Percentiles rank a stretch among this genome's conserved stretches.
These are phyloP conservation scores for Heterobasidion occidentale DNA, from an alignment of 1,284 basidiomycete genomes.

Conservation along the genomic window DNA sequence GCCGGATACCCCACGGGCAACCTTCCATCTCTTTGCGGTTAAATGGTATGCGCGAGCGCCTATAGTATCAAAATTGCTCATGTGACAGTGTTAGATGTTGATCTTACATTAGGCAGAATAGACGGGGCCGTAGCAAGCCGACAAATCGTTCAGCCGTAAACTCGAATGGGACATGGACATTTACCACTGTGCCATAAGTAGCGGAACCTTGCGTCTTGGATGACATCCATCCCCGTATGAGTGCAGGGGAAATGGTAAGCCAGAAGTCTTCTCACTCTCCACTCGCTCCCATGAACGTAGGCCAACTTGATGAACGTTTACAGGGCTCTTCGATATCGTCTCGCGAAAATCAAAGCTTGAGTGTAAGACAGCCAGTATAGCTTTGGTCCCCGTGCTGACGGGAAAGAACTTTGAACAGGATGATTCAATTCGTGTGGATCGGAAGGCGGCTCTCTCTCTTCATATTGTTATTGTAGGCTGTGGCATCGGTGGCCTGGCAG, in stretches of 20 bases:
- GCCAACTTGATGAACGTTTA: background rate
- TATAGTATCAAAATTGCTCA: background rate
- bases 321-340: background rate
- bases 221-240: background rate
- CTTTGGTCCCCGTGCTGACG: background rate
- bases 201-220: background rate
- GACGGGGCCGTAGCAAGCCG: background rate
- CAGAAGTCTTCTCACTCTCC: background rate
- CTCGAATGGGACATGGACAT: background rate
- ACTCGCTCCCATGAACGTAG: no score
- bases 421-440: background rate
- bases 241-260: background rate
- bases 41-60: background rate
- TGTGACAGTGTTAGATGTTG: background rate
- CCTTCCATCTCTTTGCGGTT: background rate
- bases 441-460: slow-evolving; percentile 14
- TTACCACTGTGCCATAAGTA: background rate
- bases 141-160: background rate
- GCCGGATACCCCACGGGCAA: no score
- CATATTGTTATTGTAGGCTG: slow-evolving; percentile 38
- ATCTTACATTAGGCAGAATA: background rate
- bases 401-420: background rate
- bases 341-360: background rate
- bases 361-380: background rate
- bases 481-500: slow-evolving; percentile 37